phyloP scores from a whole-genome alignment of 2,329 filamentous ascomycete species.

The Colletotrichum paranaense region DNA sequence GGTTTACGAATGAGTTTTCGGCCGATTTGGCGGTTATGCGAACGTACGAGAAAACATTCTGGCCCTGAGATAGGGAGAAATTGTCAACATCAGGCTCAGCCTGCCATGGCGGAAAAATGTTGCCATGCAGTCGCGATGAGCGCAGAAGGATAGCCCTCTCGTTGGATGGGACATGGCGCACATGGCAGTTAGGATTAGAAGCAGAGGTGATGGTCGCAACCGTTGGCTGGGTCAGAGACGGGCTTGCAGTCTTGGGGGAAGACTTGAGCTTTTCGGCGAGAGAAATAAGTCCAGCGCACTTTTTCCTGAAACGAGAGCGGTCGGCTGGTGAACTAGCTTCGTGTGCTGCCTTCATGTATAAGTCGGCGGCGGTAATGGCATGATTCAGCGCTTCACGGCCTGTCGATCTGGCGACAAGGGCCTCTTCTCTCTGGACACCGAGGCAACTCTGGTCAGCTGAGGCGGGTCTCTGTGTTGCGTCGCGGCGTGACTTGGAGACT shows the following conservation, averaged over 20 bases:
- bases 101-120: constrained; percentile 89
- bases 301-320: constrained; percentile 72
- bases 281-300: constrained; percentile 76
- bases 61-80: constrained; percentile 67
- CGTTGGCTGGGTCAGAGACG: constrained; percentile 41
- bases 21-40: constrained; percentile 23
- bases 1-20: constrained; percentile 31
- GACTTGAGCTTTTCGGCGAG: constrained; percentile 81
- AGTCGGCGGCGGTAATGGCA: constrained; percentile 81
- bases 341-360: constrained; percentile 81
- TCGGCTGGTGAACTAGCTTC: constrained; percentile 71
- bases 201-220: neutral
- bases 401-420: constrained; percentile 47
- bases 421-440: constrained; percentile 49
- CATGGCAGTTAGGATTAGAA: constrained; percentile 44
- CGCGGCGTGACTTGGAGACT: neutral
- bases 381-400: constrained; percentile 74
- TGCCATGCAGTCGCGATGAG: constrained; percentile 84
- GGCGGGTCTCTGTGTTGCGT: neutral
- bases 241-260: neutral
- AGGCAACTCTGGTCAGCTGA: constrained; percentile 1
- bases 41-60: constrained; percentile 71
- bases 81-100: constrained; percentile 67
- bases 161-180: constrained; percentile 70
- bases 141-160: constrained; percentile 83